These are phyloP conservation scores for Mycena epipterygia DNA, from an alignment of 768 basidiomycete genomes.

Conservation along the genomic window DNA sequence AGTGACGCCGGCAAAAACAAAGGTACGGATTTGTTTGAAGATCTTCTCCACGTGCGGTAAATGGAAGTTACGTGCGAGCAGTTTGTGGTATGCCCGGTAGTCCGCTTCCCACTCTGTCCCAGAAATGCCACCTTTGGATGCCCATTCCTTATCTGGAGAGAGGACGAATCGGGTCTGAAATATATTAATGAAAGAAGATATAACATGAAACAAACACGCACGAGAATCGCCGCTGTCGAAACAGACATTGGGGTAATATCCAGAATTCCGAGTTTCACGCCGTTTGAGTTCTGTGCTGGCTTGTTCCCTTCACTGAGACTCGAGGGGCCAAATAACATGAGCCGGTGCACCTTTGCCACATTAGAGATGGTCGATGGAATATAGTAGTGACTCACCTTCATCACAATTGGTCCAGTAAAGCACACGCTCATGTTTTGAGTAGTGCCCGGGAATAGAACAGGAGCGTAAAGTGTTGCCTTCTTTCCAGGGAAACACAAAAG, in stretches of 20 bases:
- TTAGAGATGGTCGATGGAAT: not conserved
- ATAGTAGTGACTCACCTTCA: not conserved
- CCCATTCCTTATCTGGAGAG: conserved; percentile 4
- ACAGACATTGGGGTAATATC: not conserved
- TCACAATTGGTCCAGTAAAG: not conserved
- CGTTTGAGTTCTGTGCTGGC: not conserved
- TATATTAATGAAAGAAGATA: not conserved
- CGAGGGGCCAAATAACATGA: not conserved
- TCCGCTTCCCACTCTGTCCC: conserved; percentile 2
- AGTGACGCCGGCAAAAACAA: not conserved
- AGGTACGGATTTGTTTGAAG: not conserved
- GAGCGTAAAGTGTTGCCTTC: not conserved
- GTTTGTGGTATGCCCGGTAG: not conserved
- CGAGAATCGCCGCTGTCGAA: not conserved
- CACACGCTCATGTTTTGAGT: not conserved
- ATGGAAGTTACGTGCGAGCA: not conserved
- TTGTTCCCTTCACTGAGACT: not conserved
- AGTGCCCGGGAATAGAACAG: not conserved
- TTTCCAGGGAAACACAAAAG: not conserved
- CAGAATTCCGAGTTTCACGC: not conserved
- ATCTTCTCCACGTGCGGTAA: conserved; percentile 5
- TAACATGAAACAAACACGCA: not conserved
- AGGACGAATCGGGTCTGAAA: not conserved
- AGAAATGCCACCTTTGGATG: not conserved
- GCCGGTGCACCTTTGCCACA: not conserved